phyloP scores from a whole-genome alignment of 2,329 filamentous ascomycete genomes.

The Pseudogymnoascus sp. region DNA sequence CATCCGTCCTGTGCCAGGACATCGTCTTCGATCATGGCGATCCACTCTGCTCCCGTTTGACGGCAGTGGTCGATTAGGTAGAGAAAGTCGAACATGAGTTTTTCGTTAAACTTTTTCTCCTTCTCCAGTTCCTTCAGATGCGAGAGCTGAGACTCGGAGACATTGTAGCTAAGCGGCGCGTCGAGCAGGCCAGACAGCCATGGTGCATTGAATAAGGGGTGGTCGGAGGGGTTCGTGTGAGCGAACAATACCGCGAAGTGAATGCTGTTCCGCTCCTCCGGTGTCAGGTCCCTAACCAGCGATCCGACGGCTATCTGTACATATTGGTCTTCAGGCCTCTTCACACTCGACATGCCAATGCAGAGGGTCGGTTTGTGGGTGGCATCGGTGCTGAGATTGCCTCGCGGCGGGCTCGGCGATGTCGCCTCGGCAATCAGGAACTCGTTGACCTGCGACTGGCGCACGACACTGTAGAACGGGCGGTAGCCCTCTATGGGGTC shows the following conservation, averaged over 20 bases:
- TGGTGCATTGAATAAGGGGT: slow-evolving; percentile 26
- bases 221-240: slow-evolving; percentile 26
- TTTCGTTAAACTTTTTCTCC: slow-evolving; percentile 21
- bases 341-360: slow-evolving; percentile 14
- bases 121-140: slow-evolving; percentile 8
- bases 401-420: slow-evolving; percentile 4
- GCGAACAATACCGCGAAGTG: slow-evolving; percentile 30
- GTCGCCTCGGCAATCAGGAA: slow-evolving; percentile 18
- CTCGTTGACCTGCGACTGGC: slow-evolving; percentile 19
- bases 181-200: slow-evolving; percentile 29
- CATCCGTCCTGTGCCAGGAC: slow-evolving; percentile 30
- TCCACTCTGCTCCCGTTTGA: slow-evolving; percentile 25
- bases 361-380: slow-evolving; percentile 9
- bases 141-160: slow-evolving; percentile 2
- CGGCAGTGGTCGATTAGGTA: slow-evolving; percentile 27
- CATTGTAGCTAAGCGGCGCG: slow-evolving; percentile 28
- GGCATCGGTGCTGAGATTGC: background rate
- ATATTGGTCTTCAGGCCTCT: slow-evolving; percentile 12
- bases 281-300: slow-evolving; percentile 27
- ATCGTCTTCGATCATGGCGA: slow-evolving; percentile 33
- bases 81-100: slow-evolving; percentile 29
- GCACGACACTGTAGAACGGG: slow-evolving; percentile 21
- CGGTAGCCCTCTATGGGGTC: slow-evolving; percentile 22
- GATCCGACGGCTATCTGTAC: slow-evolving; percentile 16
- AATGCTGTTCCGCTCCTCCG: slow-evolving; percentile 26